Conservation (phyloP, 208 protist species). For the Leishmania gerbilli region DNA sequence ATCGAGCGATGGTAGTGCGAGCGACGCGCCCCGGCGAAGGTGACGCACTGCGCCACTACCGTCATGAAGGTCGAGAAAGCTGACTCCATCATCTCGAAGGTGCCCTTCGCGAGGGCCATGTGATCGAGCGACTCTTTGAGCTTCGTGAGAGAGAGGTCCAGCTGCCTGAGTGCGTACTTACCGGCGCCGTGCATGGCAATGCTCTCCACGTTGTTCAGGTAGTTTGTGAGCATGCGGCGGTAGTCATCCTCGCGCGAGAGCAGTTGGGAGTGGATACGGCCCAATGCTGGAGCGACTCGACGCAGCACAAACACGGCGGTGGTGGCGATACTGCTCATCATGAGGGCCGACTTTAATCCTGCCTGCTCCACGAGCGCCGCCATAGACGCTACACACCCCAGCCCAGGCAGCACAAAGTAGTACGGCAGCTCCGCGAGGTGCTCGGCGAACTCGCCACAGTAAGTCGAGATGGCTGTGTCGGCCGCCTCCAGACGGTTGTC, state of each 20-base stretch:
- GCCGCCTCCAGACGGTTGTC: slow-evolving; percentile 74
- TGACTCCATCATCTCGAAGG: slow-evolving; percentile 76
- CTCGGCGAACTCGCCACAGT: slow-evolving; percentile 89
- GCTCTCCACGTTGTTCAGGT: slow-evolving; percentile 76
- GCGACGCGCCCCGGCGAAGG: slow-evolving; percentile 47
- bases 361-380: slow-evolving; percentile 66
- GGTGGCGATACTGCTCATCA: slow-evolving; percentile 55
- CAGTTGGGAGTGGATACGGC: slow-evolving; percentile 72
- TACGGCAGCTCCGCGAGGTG: slow-evolving; percentile 91
- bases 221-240: slow-evolving; percentile 74
- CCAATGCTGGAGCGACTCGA: slow-evolving; percentile 66
- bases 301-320: slow-evolving; percentile 63
- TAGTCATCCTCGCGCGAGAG: slow-evolving; percentile 79
- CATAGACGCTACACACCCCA: slow-evolving; percentile 65
- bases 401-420: slow-evolving; percentile 80
- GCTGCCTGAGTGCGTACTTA: slow-evolving; percentile 50
- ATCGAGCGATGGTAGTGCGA: slow-evolving; percentile 44
- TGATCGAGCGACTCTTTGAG: slow-evolving; percentile 76
- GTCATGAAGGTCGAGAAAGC: slow-evolving; percentile 67
- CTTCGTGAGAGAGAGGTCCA: slow-evolving; percentile 58
- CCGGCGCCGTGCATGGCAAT: slow-evolving; percentile 83
- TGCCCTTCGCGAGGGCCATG: slow-evolving; percentile 77
- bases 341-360: slow-evolving; percentile 38
- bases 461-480: slow-evolving; percentile 82
- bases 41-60: slow-evolving; percentile 56